Evolutionary conservation across 345 rosid genomes (phyloP).

Genomic region (Brassica napus): Da-Ae NC_063443.1:15768501-15769000

Average conservation of each 20-base stretch:
- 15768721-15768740: conserved; percentile 5
- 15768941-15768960: background rate
- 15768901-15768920: background rate
- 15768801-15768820: background rate
- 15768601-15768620: background rate
- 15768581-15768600: background rate
- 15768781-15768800: background rate
- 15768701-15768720: background rate
- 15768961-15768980: conserved; percentile 25
- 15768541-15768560: background rate
- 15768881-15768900: background rate
- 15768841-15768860: background rate
- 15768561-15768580: background rate
- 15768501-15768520: background rate
- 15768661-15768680: background rate
- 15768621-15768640: conserved; percentile 6
- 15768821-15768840: background rate
- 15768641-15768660: background rate
- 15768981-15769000: conserved; percentile 2
- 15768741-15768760: background rate
- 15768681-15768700: background rate
- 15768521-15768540: background rate
- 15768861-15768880: background rate
- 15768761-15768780: background rate
- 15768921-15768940: background rate